Percentiles rank a stretch among this genome's conserved stretches.
phyloP scores from a whole-genome alignment of 148 eudicot genomes.

The Camellia granthamiana region DNA sequence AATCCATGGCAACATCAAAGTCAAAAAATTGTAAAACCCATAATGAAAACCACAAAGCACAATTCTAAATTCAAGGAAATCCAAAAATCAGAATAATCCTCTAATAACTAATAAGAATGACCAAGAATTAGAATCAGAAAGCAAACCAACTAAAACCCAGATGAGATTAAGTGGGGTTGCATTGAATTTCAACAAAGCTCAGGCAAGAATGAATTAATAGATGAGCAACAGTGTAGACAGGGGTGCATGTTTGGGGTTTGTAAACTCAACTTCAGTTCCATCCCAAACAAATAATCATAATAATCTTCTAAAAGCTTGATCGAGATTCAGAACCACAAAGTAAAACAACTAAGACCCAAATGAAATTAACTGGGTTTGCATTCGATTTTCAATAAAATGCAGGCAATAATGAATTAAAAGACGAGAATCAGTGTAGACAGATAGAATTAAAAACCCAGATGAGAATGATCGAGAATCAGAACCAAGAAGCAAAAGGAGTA shows the following conservation, averaged over 20 bases:
- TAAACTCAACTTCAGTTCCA: neutral
- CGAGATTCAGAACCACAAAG: neutral
- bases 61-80: neutral
- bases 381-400: neutral
- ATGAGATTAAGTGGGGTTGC: neutral
- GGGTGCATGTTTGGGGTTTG: too few species aligned
- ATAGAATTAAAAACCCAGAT: neutral
- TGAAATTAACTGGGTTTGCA: neutral
- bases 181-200: too few species aligned
- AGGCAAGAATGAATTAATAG: neutral
- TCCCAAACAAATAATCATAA: neutral
- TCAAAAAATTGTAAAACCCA: too few species aligned
- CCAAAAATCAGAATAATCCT: neutral
- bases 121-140: neutral
- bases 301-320: neutral
- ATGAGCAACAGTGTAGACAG: too few species aligned
- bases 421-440: neutral
- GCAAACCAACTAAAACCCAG: neutral
- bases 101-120: neutral
- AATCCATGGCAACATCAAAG: too few species aligned
- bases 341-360: neutral
- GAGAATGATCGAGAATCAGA: neutral
- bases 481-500: neutral
- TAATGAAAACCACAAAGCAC: neutral
- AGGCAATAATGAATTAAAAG: constrained; percentile 12